Evolutionary conservation across 2,329 filamentous ascomycete species (phyloP).

Genomic region (Trichophyton rubrum): DNA sequence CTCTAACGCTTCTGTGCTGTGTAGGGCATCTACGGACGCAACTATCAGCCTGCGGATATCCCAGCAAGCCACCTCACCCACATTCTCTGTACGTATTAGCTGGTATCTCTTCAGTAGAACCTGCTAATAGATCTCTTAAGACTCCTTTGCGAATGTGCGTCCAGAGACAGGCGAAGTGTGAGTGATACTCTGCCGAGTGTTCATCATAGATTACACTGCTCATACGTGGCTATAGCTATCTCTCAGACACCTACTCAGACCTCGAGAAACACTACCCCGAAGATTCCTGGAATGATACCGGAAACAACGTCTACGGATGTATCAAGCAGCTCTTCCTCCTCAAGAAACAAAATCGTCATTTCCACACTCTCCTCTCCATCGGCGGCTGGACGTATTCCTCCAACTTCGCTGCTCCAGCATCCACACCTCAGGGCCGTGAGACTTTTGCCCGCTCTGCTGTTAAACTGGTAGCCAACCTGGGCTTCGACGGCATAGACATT

Average conservation of each 20-base stretch:
- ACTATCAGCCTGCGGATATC: slow-evolving; percentile 72
- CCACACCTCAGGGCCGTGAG: slow-evolving; percentile 45
- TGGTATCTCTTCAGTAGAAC: background rate
- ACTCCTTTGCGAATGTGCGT: slow-evolving; percentile 79
- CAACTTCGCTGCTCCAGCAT: slow-evolving; percentile 60
- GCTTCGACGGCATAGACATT: slow-evolving; percentile 45
- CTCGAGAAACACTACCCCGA: slow-evolving; percentile 54
- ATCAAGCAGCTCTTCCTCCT: slow-evolving; percentile 64
- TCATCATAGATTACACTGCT: background rate
- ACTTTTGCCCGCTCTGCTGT: slow-evolving; percentile 59
- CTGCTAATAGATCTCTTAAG: slow-evolving; percentile 3
- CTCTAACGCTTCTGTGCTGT: background rate
- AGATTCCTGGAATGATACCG: slow-evolving; percentile 55
- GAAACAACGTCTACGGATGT: slow-evolving; percentile 64
- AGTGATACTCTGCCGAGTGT: background rate
- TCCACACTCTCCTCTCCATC: slow-evolving; percentile 72
- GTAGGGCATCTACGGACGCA: slow-evolving; percentile 71
- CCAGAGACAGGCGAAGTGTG: slow-evolving; percentile 69
- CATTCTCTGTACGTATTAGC: slow-evolving; percentile 45
- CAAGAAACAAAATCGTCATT: slow-evolving; percentile 61
- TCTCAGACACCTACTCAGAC: slow-evolving; percentile 60
- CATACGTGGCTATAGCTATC: slow-evolving; percentile 20
- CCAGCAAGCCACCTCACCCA: slow-evolving; percentile 74
- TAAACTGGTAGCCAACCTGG: slow-evolving; percentile 60
- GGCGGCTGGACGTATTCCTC: slow-evolving; percentile 68